phyloP scores from a whole-genome alignment of 164 flowering plant species.

The Hamamelis virginiana region DNA sequence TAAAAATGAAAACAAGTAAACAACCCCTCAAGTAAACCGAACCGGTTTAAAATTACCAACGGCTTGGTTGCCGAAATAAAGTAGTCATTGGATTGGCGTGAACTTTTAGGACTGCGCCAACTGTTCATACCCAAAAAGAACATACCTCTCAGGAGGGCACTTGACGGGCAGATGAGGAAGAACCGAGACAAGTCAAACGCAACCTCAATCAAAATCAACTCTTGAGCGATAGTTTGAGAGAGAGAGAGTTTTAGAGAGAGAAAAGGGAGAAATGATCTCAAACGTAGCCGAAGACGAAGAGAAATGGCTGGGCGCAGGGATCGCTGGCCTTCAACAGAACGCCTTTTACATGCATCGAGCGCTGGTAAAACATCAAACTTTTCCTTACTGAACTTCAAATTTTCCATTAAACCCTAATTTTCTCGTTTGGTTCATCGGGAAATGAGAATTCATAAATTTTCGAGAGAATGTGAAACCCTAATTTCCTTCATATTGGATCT shows the following conservation, averaged over 20 bases:
- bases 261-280: slow-evolving; percentile 43
- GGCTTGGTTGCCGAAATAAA: too few species aligned
- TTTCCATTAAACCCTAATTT: background rate
- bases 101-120: too few species aligned
- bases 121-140: too few species aligned
- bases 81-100: too few species aligned
- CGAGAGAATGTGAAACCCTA: background rate
- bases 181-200: too few species aligned
- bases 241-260: slow-evolving; percentile 11
- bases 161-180: too few species aligned
- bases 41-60: too few species aligned
- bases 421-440: slow-evolving; percentile 9
- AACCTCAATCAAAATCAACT: background rate
- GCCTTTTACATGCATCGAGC: slow-evolving; percentile 97
- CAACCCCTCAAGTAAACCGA: too few species aligned
- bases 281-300: slow-evolving; percentile 86
- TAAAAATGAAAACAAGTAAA: too few species aligned
- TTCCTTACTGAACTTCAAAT: background rate
- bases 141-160: too few species aligned
- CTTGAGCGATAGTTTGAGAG: too few species aligned
- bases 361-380: slow-evolving; percentile 43
- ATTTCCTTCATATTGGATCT: background rate
- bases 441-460: background rate
- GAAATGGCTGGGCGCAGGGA: slow-evolving; percentile 97
- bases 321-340: slow-evolving; percentile 93